Evolutionary conservation across 257 asterid genomes (phyloP), one percentile per base, ranked within the genome.

Genomic region (Leptodermis oblonga): DNA sequence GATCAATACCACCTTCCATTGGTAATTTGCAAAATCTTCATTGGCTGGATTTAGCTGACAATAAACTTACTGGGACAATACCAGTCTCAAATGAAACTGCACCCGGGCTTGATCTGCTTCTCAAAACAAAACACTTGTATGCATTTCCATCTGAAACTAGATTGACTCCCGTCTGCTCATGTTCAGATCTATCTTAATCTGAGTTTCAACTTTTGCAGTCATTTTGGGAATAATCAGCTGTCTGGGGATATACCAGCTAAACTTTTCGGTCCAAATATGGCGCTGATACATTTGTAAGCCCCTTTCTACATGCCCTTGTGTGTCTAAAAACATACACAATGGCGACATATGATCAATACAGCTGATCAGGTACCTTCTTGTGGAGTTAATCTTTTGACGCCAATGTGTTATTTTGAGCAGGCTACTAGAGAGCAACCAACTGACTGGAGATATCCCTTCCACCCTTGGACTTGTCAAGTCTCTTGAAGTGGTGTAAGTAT

Each of bases 41-140:
- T 76, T 89, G 96, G 99, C 82, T 94, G 72, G 99, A 94, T 82
- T 37, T 94, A 68, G 97, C 97, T 31, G 96, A 91, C 73, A 94
- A 94, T 81, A 74, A 12, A 80, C 88, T 94, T 65, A 80, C 69
- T 14, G 99, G 99, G 46, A 72, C 74, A 31, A 79, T 94, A 83
- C 99, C 99, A 0, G 87, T 94, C 78, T 94, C 99, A 37, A 67
- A 10, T 56, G 88, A 87, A 68, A 81, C 65, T 73, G 36, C 74
- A 18, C 93, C 95, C 51, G 99, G 99, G 26, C 97, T 94, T 75
- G 99, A 94, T 81, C 81, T 78, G 99, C 97, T 94, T 68, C 51
- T 81, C 69, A 25, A 65, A 9, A 36, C 97, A 6, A 82, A 77
- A 42, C 99, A 94, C 86, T 94, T 94, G 99, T 94, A 87, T 34